Base-by-base conservation (phyloP, 345 rosid species). In the Balakata baccata region DNA sequence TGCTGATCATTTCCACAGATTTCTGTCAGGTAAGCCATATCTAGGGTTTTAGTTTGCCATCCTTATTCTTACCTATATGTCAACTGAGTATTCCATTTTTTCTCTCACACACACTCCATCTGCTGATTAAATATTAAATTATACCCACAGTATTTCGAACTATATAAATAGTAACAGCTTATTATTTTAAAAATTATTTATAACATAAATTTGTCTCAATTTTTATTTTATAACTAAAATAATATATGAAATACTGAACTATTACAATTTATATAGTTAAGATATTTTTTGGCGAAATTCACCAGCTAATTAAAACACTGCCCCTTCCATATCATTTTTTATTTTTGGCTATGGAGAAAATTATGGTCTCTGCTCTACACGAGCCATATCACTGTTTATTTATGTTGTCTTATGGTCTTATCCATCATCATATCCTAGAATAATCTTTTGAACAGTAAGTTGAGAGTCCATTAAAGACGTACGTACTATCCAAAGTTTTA, bases 21-120 rank as follows among this genome's bases (percentile, higher is more conserved):
- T 51, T 14, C n/a, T 56, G 65, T 56, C 68, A 59, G 69, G 17
- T 39, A 34, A 54, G 71, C 53, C 52, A 64, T 62, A 63, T n/a
- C 38, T 68, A 52, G 61, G 61, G 61, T 38, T 53, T 64, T 29
- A 77, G 71, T 39, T 71, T 65, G 46, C 59, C 60, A 68, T 64
- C 50, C 50, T 64, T 39, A 18, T 39, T 64, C 29, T 12, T 43
- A 3, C 50, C 50, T 18, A 18, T 41, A 25, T 60, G 6, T 60
- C 64, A 60, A 25, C 34, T 0, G 61, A 54, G 22, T 14, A 54
- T 23, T 14, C 23, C 22, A 54, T 6, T 54, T n/a, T 16, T 54
- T 17, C n/a, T 3, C 9, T 6, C 10, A 43, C 47, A 43, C 22
- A 54, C 8, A 57, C 34, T 29, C n/a, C n/a, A n/a, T n/a, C n/a